Conservation (phyloP, 352 stramenopile species). For the Pythium apleroticum region DNA sequence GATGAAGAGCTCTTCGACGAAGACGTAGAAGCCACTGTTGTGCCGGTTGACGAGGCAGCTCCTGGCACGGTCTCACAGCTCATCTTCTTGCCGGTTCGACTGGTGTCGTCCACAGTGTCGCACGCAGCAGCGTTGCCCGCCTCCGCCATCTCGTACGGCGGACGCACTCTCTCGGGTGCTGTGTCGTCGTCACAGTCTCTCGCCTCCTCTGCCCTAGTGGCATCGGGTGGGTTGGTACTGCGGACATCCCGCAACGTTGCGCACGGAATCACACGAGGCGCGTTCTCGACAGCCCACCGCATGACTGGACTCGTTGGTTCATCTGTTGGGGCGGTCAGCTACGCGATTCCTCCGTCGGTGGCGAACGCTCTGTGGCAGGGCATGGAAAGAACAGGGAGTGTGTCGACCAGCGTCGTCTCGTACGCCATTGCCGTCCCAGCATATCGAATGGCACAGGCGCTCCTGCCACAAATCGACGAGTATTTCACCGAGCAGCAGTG, state of each 20-base stretch:
- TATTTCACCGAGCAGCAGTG: slow-evolving; percentile 60
- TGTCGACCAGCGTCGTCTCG: slow-evolving; percentile 54
- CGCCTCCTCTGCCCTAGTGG: slow-evolving; percentile 56
- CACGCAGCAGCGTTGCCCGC: slow-evolving; percentile 55
- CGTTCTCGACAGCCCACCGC: slow-evolving; percentile 47
- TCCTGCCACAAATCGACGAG: slow-evolving; percentile 45
- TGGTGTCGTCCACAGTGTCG: slow-evolving; percentile 58
- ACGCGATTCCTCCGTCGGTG: slow-evolving; percentile 58
- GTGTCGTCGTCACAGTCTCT: slow-evolving; percentile 60
- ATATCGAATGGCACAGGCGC: slow-evolving; percentile 54
- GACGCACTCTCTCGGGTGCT: slow-evolving; percentile 53
- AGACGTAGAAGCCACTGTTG: background rate
- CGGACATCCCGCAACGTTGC: slow-evolving; percentile 60
- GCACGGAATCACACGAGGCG: slow-evolving; percentile 43
- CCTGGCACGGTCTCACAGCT: slow-evolving; percentile 47
- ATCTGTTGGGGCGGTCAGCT: slow-evolving; percentile 51
- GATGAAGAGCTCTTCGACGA: background rate
- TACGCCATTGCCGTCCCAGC: slow-evolving; percentile 68
- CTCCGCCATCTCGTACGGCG: slow-evolving; percentile 50
- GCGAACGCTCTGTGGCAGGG: slow-evolving; percentile 64
- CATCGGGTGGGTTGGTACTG: slow-evolving; percentile 44
- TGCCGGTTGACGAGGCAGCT: background rate
- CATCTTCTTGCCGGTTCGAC: slow-evolving; percentile 56
- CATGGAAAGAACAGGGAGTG: slow-evolving; percentile 58
- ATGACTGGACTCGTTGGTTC: slow-evolving; percentile 59